A percentile compares a stretch with the other conserved stretches of the same genome.
phyloP scores from a whole-genome alignment of 2,329 filamentous ascomycete species.

The Sordariomycetes sp. region DNA sequence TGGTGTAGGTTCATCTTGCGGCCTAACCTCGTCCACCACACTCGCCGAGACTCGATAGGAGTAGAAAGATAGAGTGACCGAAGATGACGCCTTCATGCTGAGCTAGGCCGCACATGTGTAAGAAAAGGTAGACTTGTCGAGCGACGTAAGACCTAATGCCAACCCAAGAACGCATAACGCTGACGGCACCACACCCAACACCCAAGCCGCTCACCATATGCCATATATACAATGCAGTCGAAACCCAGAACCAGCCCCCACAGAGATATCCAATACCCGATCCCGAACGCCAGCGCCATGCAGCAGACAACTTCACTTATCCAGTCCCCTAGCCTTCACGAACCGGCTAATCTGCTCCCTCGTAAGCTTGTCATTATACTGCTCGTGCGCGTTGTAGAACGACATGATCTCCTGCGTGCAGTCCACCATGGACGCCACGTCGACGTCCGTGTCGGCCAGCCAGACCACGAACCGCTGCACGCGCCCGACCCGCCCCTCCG shows the following conservation, averaged over 20 bases:
- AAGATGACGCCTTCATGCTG: too few species aligned
- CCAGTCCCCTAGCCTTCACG: slow-evolving; percentile 42
- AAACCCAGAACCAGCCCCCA: background rate
- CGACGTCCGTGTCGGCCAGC: slow-evolving; percentile 75
- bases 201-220: background rate
- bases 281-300: background rate
- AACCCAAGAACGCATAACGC: too few species aligned
- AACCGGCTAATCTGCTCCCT: slow-evolving; percentile 45
- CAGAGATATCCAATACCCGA: background rate
- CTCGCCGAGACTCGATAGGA: too few species aligned
- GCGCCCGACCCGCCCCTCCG: slow-evolving; percentile 16
- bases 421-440: slow-evolving; percentile 75
- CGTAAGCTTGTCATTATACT: slow-evolving; percentile 46
- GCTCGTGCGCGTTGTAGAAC: slow-evolving; percentile 61
- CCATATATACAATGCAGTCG: background rate
- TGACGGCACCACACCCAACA: too few species aligned
- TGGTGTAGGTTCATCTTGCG: too few species aligned
- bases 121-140: too few species aligned
- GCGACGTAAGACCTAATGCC: too few species aligned
- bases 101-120: too few species aligned
- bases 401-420: slow-evolving; percentile 86
- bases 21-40: too few species aligned
- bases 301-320: slow-evolving; percentile 28
- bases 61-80: too few species aligned
- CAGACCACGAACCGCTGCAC: slow-evolving; percentile 58